A percentile compares a stretch with the other conserved stretches of the same genome.
phyloP scores from a whole-genome alignment of 257 asterid genomes.

The Cynanchum wilfordii region DNA sequence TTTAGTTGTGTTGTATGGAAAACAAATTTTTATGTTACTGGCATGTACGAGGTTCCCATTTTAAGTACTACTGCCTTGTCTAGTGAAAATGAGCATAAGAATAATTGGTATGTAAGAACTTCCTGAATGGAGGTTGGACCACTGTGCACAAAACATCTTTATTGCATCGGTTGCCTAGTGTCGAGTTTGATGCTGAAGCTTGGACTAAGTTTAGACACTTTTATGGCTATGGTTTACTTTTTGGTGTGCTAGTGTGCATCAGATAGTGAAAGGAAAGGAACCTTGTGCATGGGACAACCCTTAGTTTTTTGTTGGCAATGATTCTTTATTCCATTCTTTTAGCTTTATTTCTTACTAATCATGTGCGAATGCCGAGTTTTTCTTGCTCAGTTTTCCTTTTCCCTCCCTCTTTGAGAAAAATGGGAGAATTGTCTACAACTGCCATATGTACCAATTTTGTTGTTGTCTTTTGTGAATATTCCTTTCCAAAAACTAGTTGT shows the following conservation, averaged over 20 bases:
- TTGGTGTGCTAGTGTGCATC: not conserved
- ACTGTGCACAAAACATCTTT: not conserved
- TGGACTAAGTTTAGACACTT: not conserved
- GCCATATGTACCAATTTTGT: not conserved
- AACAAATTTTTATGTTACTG: not conserved
- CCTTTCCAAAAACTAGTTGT: not conserved
- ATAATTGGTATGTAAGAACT: not conserved
- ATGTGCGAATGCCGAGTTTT: not conserved
- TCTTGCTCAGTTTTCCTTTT: too few species aligned
- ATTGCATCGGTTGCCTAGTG: not conserved
- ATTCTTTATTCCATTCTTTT: not conserved
- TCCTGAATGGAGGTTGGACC: not conserved
- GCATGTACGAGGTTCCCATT: not conserved
- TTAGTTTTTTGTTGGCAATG: not conserved
- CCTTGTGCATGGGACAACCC: not conserved
- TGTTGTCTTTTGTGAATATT: not conserved
- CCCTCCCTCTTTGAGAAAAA: not conserved
- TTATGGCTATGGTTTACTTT: not conserved
- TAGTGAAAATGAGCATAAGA: not conserved
- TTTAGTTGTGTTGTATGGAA: not conserved
- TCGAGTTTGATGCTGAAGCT: not conserved
- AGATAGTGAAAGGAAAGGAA: not conserved
- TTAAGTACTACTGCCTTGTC: not conserved
- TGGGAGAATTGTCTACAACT: not conserved
- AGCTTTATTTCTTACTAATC: not conserved